Base-by-base conservation (phyloP, 2,329 filamentous ascomycete species). In the Cladosporium austrohemisphaericum region DNA sequence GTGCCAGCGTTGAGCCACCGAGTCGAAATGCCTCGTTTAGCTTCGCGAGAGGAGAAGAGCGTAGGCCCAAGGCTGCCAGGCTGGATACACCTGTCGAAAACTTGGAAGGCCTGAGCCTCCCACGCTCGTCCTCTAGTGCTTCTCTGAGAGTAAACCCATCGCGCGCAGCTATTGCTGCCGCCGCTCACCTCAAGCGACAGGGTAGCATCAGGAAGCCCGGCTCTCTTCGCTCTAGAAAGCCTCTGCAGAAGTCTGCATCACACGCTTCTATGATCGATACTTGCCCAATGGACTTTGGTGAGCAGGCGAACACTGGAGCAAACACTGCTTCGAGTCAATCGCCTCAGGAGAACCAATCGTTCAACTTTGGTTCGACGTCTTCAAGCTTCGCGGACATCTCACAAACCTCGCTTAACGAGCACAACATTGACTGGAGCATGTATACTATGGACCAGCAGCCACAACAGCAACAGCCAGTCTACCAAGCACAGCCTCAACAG, bases 391-490 rank as follows among this genome's bases (percentile, higher is more conserved):
- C 56, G 16, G 55, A 56, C 29, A 36, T 51, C 14, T 50, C 49
- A 18, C 44, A 68, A 29, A 65, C 61, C 43, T 64, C 66, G 4
- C 61, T 73, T 8, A 65, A 68, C 50, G 70, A 66, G 5, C 69
- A 74, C 55, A 72, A 74, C 20, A 65, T 72, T 54, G 67, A 71
- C 35, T 74, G 72, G 71, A 68, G 67, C 29, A 67, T 69, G 57
- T 68, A 71, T 37, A 69, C 69, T 9, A 65, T 68, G 40, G 70
- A 72, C 65, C 51, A 74, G 68, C 51, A 73, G 66, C 23, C 47
- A 18, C 60, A 70, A 71, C 29, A 26, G 76, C 52, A 32, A 52
- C 50, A 48, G 73, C 53, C 76, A 70, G 55, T 71, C 74, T 47
- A 72, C 65, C 51, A 73, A 68, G 50, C 73, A 66, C 20, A 23